phyloP scores from a whole-genome alignment of 2,329 filamentous ascomycete species.

The Penicillium concentricum region DNA sequence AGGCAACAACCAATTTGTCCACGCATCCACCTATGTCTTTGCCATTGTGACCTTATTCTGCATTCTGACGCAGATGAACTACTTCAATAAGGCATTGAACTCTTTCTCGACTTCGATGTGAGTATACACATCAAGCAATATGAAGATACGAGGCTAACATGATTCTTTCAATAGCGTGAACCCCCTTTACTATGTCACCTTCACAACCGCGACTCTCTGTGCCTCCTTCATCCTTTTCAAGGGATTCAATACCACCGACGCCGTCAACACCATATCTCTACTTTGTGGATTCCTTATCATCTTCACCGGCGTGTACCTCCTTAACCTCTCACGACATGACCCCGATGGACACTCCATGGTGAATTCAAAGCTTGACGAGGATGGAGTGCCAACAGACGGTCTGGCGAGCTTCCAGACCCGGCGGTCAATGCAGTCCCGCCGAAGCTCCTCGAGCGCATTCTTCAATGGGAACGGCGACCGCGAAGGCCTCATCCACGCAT shows the following conservation, averaged over 20 bases:
- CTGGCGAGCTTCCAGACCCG: conserved; percentile 87
- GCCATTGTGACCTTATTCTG: conserved; percentile 89
- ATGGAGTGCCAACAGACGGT: conserved; percentile 84
- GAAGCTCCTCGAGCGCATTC: conserved; percentile 63
- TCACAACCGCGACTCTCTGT: conserved; percentile 89
- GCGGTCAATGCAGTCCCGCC: conserved; percentile 85
- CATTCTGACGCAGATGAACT: conserved; percentile 99
- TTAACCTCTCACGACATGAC: conserved; percentile 92
- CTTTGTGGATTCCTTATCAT: conserved; percentile 92
- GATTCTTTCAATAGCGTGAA: conserved; percentile 65
- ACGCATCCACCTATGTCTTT: conserved; percentile 96
- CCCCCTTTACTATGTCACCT: conserved; percentile 95
- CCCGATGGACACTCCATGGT: conserved; percentile 73
- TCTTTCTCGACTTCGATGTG: conserved; percentile 98
- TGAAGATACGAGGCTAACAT: conserved; percentile 2
- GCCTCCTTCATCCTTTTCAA: conserved; percentile 95
- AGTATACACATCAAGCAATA: conserved; percentile 37
- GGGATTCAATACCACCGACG: conserved; percentile 92
- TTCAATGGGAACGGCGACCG: conserved; percentile 63
- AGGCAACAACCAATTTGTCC: conserved; percentile 91
- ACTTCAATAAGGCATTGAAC: conserved; percentile 97
- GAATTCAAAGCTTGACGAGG: conserved; percentile 56
- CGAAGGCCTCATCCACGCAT: conserved; percentile 80
- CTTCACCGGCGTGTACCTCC: conserved; percentile 90
- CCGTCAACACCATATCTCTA: conserved; percentile 87